Evolutionary conservation across 306 rosid genomes (phyloP).

Genomic region (Cicer arietinum): DNA sequence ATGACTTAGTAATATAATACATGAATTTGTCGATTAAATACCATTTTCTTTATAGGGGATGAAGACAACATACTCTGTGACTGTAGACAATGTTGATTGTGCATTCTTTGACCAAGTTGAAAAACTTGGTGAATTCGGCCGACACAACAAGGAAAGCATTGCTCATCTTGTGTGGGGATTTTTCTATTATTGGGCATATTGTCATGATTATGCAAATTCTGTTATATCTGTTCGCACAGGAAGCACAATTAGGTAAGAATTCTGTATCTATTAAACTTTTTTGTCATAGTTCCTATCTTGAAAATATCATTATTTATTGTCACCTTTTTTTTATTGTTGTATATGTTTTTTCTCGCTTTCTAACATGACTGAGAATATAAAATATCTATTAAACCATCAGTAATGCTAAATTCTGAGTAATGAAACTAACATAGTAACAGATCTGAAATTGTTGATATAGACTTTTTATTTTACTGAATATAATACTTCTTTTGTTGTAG

Average conservation of each 20-base stretch:
- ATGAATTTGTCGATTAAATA: conserved; percentile 16
- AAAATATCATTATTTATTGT: not conserved
- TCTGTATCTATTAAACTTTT: not conserved
- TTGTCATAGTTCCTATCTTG: not conserved
- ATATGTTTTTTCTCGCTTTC: not conserved
- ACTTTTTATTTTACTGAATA: not conserved
- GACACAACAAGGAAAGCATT: conserved; percentile 70
- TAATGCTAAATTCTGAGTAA: not conserved
- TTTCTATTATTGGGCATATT: conserved; percentile 94
- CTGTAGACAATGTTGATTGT: conserved; percentile 71
- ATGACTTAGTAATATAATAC: not conserved
- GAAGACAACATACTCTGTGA: conserved; percentile 67
- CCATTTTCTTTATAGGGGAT: conserved; percentile 60
- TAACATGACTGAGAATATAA: not conserved
- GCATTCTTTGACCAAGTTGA: conserved; percentile 86
- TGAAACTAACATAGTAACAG: not conserved
- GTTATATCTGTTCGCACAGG: conserved; percentile 92
- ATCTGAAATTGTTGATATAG: not conserved
- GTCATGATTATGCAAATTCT: conserved; percentile 81
- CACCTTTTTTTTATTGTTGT: not conserved
- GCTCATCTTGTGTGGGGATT: conserved; percentile 92
- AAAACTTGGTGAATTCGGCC: conserved; percentile 66
- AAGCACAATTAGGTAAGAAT: conserved; percentile 72
- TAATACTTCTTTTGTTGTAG: conserved; percentile 49
- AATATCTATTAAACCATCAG: not conserved